phyloP scores from a whole-genome alignment of 129 eudicot species.

The Artemisia argyi region DNA sequence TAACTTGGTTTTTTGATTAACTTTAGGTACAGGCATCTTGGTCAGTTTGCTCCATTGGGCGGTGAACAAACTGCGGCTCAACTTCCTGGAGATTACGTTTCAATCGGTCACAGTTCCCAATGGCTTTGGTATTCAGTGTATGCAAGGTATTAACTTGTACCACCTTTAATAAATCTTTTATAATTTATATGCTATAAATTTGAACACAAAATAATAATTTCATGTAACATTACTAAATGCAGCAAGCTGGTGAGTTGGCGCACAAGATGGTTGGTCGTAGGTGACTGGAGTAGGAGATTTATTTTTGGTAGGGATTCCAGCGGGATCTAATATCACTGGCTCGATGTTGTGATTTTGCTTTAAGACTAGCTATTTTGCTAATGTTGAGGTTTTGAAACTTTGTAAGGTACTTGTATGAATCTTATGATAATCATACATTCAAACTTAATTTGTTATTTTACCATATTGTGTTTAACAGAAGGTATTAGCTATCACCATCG shows the following conservation, averaged over 20 bases:
- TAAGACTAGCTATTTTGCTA: not conserved
- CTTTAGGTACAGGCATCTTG: constrained; percentile 80
- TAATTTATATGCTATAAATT: not conserved
- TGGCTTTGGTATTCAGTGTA: constrained; percentile 96
- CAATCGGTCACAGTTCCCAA: constrained; percentile 76
- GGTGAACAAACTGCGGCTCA: constrained; percentile 75
- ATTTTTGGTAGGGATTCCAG: constrained; percentile 87
- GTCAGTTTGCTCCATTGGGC: constrained; percentile 84
- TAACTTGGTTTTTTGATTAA: not conserved
- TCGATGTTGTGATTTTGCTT: constrained; percentile 9
- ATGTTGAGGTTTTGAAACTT: constrained; percentile 3
- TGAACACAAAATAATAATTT: no score
- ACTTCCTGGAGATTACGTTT: constrained; percentile 85
- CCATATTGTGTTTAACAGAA: no score
- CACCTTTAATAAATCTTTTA: not conserved
- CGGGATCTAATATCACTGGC: constrained; percentile 39
- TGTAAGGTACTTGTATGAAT: not conserved
- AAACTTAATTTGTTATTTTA: no score
- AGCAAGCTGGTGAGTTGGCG: constrained; percentile 91
- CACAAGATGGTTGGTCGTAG: constrained; percentile 58
- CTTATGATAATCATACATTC: no score
- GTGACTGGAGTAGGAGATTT: constrained; percentile 74
- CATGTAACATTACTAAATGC: constrained; percentile 14
- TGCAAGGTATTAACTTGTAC: constrained; percentile 52
- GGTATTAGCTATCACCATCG: not conserved